These are phyloP conservation scores for Sclerotinia glacialis DNA, from an alignment of 2,329 filamentous ascomycete species.

Conservation along the genomic window DNA sequence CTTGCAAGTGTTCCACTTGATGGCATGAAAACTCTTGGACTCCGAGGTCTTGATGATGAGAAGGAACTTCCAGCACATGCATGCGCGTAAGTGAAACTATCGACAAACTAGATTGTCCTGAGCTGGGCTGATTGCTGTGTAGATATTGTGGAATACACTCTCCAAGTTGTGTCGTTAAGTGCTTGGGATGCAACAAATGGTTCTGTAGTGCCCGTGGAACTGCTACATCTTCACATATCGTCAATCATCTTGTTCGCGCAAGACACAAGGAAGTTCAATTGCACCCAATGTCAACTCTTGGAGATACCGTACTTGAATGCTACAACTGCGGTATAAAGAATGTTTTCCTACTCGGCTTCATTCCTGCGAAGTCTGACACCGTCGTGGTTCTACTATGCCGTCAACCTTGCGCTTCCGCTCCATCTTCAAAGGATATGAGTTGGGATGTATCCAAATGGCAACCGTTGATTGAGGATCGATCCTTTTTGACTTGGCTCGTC, in stretches of 20 bases:
- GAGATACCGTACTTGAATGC: constrained; percentile 95
- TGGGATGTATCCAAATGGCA: constrained; percentile 99
- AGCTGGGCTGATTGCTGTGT: constrained; percentile 33
- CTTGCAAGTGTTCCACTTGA: constrained; percentile 79
- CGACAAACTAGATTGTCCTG: constrained; percentile 16
- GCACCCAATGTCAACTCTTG: constrained; percentile 86
- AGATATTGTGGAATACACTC: constrained; percentile 98
- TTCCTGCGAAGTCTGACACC: constrained; percentile 96
- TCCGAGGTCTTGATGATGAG: constrained; percentile 69
- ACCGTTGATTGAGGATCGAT: constrained; percentile 93
- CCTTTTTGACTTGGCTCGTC: constrained; percentile 92
- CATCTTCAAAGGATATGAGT: constrained; percentile 98
- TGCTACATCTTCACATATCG: constrained; percentile 93
- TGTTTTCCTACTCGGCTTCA: constrained; percentile 95
- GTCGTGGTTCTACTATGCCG: constrained; percentile 96
- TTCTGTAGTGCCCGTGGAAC: constrained; percentile 98
- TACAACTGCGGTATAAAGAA: constrained; percentile 99
- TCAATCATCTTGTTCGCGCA: constrained; percentile 95
- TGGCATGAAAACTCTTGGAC: constrained; percentile 63
- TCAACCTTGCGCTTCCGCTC: constrained; percentile 90
- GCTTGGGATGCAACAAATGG: constrained; percentile 94
- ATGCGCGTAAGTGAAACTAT: constrained; percentile 71
- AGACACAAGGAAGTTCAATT: constrained; percentile 98
- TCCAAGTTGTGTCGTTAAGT: constrained; percentile 92
- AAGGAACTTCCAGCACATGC: constrained; percentile 91